A percentile compares a stretch with the other conserved stretches of the same genome.
Conservation (phyloP, 2,329 filamentous ascomycete genomes). For the Verticillium klebahnii region DNA sequence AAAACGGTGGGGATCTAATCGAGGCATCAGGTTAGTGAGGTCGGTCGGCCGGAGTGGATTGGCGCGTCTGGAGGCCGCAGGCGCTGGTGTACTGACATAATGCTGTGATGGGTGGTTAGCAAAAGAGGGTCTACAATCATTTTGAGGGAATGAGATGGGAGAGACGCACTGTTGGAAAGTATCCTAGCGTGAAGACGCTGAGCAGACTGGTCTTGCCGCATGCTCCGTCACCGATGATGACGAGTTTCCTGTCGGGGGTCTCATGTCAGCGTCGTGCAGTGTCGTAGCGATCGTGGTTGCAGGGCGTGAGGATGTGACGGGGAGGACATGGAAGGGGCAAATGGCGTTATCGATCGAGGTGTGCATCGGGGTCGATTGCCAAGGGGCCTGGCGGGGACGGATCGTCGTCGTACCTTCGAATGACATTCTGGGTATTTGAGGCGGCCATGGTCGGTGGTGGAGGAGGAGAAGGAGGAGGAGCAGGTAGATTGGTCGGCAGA, state of each 20-base stretch:
- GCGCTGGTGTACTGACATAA: constrained; percentile 42
- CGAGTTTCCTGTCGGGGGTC: constrained; percentile 68
- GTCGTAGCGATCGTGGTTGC: not conserved
- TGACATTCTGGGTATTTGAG: constrained; percentile 49
- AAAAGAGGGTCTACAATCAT: not conserved
- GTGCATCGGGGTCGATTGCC: constrained; percentile 2
- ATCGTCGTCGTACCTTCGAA: constrained; percentile 54
- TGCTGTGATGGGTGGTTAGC: constrained; percentile 34
- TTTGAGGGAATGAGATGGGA: constrained; percentile 1
- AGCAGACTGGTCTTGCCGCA: constrained; percentile 97
- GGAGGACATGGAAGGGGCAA: not conserved
- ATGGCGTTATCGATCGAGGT: not conserved
- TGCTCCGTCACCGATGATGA: constrained; percentile 95
- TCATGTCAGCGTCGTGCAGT: not conserved
- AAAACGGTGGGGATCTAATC: constrained; percentile 89
- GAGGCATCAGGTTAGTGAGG: not conserved
- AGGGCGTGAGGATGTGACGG: not conserved
- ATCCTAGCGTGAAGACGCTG: constrained; percentile 95
- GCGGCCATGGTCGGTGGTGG: constrained; percentile 32
- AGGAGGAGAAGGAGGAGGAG: not conserved
- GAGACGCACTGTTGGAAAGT: constrained; percentile 86
- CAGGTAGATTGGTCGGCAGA: not conserved
- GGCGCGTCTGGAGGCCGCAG: too few relatives aligned
- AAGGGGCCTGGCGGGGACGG: constrained; percentile 6
- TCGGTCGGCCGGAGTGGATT: too few relatives aligned